Percentiles rank a stretch among this genome's conserved stretches.
phyloP scores from a whole-genome alignment of 371 early-diverging fungal species.

The Apophysomyces trapeziformis region DNA sequence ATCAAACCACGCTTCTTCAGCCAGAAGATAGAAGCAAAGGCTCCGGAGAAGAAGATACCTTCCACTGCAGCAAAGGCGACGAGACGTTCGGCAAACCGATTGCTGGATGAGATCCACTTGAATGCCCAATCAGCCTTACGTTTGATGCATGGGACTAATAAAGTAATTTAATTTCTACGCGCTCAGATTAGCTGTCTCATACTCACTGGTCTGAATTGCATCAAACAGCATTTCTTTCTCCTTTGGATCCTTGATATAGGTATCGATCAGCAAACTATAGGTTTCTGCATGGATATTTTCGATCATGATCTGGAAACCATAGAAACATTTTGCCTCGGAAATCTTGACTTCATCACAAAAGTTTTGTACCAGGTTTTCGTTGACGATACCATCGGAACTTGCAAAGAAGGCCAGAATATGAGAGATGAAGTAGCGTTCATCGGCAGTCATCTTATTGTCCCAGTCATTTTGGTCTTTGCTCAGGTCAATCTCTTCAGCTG shows the following conservation, averaged over 20 bases:
- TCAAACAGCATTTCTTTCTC: conserved; percentile 95
- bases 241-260: conserved; percentile 93
- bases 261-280: conserved; percentile 98
- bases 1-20: conserved; percentile 99
- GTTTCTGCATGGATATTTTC: conserved; percentile 99
- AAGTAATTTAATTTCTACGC: not conserved
- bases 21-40: conserved; percentile 99
- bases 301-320: conserved; percentile 99
- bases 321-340: conserved; percentile 98
- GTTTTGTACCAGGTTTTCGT: conserved; percentile 97
- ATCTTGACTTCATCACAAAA: conserved; percentile 98
- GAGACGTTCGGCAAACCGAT: conserved; percentile 95
- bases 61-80: conserved; percentile 99
- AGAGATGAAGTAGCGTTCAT: conserved; percentile 97
- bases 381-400: conserved; percentile 99
- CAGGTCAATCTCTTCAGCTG: conserved; percentile 99
- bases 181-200: conserved; percentile 7
- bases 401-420: conserved; percentile 99
- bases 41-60: conserved; percentile 99
- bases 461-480: conserved; percentile 95
- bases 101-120: conserved; percentile 92
- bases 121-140: conserved; percentile 99
- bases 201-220: conserved; percentile 92
- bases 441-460: conserved; percentile 89
- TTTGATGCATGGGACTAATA: conserved; percentile 91